A percentile compares a stretch with the other conserved stretches of the same genome.
These are phyloP conservation scores for Stephania japonica DNA, from an alignment of 164 flowering plant genomes.

Conservation along the genomic window DNA sequence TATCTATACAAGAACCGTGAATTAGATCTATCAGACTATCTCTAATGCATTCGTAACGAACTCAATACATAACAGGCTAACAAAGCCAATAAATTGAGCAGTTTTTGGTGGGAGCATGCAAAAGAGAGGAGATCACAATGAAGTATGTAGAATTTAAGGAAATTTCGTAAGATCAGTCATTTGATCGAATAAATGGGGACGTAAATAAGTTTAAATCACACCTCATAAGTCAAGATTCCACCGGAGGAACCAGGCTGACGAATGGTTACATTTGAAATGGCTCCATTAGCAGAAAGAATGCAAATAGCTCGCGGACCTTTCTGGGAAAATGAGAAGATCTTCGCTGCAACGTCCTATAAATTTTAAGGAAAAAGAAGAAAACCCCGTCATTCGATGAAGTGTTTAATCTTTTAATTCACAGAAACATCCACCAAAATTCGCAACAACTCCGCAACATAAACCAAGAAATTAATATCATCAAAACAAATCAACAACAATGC, in stretches of 20 bases:
- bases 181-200: background rate
- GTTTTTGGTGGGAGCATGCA: background rate
- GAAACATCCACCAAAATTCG: background rate
- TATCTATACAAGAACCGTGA: too few species aligned
- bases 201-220: slow-evolving; percentile 13
- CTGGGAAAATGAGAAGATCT: slow-evolving; percentile 56
- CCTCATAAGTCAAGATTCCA: slow-evolving; percentile 83
- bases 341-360: slow-evolving; percentile 69
- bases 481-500: background rate
- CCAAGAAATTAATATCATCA: background rate
- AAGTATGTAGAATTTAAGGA: background rate
- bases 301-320: slow-evolving; percentile 73
- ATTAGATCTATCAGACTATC: too few species aligned
- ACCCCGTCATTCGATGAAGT: background rate
- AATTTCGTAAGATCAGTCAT: background rate
- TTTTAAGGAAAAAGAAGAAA: background rate
- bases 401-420: background rate
- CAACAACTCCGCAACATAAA: background rate
- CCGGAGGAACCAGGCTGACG: slow-evolving; percentile 82
- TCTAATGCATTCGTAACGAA: too few species aligned
- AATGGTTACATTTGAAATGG: slow-evolving; percentile 75
- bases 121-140: background rate
- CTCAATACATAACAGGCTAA: background rate
- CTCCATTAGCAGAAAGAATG: slow-evolving; percentile 81
- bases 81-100: background rate